Evolutionary conservation across 768 basidiomycete genomes (phyloP).

Genomic region (Tulasnella calospora): DNA sequence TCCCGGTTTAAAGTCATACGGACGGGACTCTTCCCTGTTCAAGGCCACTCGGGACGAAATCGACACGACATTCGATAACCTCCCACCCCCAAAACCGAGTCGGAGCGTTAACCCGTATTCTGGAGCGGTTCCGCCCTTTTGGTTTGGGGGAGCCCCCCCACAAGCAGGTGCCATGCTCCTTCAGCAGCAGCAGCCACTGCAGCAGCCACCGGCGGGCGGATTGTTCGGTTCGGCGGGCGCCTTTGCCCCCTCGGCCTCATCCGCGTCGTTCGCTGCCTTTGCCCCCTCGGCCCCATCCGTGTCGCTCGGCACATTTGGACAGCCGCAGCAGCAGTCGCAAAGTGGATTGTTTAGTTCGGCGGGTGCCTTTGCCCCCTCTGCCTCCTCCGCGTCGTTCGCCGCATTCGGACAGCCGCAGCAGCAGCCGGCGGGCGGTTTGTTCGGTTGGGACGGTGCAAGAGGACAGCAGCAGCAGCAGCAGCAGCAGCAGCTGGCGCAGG

Average conservation of each 20-base stretch:
- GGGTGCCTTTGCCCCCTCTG: not conserved
- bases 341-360: no score
- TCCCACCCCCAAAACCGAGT: conserved; percentile 29
- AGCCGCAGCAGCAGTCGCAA: no score
- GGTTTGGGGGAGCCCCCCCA: not conserved
- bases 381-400: conserved; percentile 23
- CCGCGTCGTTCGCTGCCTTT: conserved; percentile 28
- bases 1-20: conserved; percentile 27
- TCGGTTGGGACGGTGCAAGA: conserved; percentile 29
- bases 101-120: not conserved
- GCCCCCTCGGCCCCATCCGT: conserved; percentile 28
- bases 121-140: not conserved
- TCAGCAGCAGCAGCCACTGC: no score
- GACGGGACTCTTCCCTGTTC: conserved; percentile 27
- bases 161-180: no score
- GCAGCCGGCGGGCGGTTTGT: no score
- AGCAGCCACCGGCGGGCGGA: no score
- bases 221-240: no score
- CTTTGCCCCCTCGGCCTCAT: not conserved
- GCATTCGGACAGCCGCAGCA: no score
- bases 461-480: not conserved
- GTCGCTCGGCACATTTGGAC: no score
- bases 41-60: conserved; percentile 25
- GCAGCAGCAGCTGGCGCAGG: no score
- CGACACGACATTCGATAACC: conserved; percentile 28